Percentiles rank a stretch among this genome's conserved stretches.
phyloP scores from a whole-genome alignment of 306 rosid genomes.

The Nissolia schottii region DNA sequence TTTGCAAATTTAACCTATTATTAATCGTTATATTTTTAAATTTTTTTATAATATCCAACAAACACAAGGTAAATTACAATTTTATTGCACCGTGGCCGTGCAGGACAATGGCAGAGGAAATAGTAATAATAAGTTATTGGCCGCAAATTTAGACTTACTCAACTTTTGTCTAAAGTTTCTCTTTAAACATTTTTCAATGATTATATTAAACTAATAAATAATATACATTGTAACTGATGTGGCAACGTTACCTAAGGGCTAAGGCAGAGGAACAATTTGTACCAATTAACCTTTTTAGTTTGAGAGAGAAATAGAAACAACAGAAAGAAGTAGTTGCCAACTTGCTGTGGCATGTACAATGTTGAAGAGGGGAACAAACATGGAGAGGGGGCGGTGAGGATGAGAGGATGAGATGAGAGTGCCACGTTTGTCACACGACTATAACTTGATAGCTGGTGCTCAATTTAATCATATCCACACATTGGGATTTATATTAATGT shows the following conservation, averaged over 20 bases:
- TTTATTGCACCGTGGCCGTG: not conserved
- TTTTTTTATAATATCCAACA: not conserved
- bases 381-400: not conserved
- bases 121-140: not conserved
- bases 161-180: not conserved
- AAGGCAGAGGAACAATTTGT: not conserved
- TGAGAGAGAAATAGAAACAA: not conserved
- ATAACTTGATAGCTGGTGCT: not conserved
- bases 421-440: not conserved
- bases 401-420: not conserved
- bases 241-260: not conserved
- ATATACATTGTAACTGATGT: not conserved
- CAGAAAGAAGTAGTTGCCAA: not conserved
- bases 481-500: not conserved
- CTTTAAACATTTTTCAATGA: not conserved
- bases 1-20: not conserved
- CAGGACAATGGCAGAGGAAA: not conserved
- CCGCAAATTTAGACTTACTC: not conserved
- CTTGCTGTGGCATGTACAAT: not conserved
- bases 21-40: not conserved
- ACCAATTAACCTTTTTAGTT: not conserved
- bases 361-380: not conserved
- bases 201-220: not conserved
- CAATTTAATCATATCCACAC: not conserved
- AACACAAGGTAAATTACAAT: not conserved